Evolutionary conservation across 371 early-diverging fungal species (phyloP), one percentile per base, ranked within the genome.

Genomic region (Mortierella sp.): DNA sequence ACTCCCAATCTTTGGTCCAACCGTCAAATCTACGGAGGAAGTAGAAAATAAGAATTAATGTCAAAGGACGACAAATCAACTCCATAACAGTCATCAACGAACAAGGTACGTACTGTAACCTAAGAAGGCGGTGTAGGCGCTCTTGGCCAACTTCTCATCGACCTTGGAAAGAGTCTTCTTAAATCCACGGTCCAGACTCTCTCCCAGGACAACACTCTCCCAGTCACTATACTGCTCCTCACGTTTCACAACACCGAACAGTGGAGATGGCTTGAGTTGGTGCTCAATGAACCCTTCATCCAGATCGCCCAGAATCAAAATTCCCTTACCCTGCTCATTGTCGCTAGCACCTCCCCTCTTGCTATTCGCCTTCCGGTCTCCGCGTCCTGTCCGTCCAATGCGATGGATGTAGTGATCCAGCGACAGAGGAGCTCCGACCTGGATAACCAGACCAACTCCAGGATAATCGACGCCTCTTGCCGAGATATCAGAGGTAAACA

Each of bases 401-500:
- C 99, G 95, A 90, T 99, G 99, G 63, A 99, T 95, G 86, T 99
- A 99, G 84, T 97, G 97, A 71, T 99, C 99, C 68, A 95, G 84
- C 54, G 92, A 89, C 7, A 93, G 89, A 35, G 99, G 99, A 3
- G 97, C 91, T 78, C 99, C 99, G 35, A 98, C 92, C 89, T 99
- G 99, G n/a, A 99, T 74, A 4, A 99, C 98, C 56, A 98, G 90
- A 0, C 95, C 95, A 0, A 99, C 98, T 84, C 96, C 97, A 24
- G 99, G 99, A 71, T 99, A 99, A 89, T 99, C 99, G 8, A 99
- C 96, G 63, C 99, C 99, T 81, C 99, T 96, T 12, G 99, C 99
- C 72, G 99, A 99, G 27, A 99, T 98, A 88, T 99, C 99, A 0
- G 99, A 97, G 0, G 99, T 99, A 79, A 99, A 95, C 76, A 99